Conservation (phyloP, 768 basidiomycete species). For the Paxillus involutus region DNA sequence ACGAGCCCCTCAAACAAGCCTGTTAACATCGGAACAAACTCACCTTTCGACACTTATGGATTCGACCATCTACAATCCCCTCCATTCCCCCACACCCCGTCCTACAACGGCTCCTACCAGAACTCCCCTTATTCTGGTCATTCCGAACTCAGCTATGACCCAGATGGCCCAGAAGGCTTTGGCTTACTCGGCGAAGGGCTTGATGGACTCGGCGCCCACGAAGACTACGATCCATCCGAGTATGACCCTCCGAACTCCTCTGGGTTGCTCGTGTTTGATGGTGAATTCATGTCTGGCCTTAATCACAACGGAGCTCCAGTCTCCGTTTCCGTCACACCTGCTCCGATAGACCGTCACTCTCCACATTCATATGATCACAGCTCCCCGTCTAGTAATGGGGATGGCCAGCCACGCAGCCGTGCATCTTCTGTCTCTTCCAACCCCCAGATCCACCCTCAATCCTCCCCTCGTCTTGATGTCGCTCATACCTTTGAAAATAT, state of each 20-base stretch:
- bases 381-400: slow-evolving; percentile 62
- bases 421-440: slow-evolving; percentile 72
- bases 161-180: slow-evolving; percentile 48
- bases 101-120: slow-evolving; percentile 66
- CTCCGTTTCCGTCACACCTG: slow-evolving; percentile 39
- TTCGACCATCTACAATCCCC: slow-evolving; percentile 35
- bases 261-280: slow-evolving; percentile 59
- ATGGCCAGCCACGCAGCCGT: slow-evolving; percentile 51
- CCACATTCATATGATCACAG: slow-evolving; percentile 57
- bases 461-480: slow-evolving; percentile 59
- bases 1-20: slow-evolving; percentile 30
- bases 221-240: slow-evolving; percentile 73
- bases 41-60: slow-evolving; percentile 42
- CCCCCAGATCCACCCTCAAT: slow-evolving; percentile 37
- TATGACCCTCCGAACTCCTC: slow-evolving; percentile 60
- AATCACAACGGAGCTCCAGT: slow-evolving; percentile 32
- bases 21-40: slow-evolving; percentile 15
- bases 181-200: slow-evolving; percentile 50
- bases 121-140: slow-evolving; percentile 68
- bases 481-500: slow-evolving; percentile 59
- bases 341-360: slow-evolving; percentile 35
- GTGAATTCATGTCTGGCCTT: slow-evolving; percentile 40
- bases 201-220: slow-evolving; percentile 30
- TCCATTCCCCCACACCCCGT: slow-evolving; percentile 51
- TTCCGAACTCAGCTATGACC: slow-evolving; percentile 62